Base-by-base conservation (phyloP, 2,329 filamentous ascomycete species). In the Penicillium sp. region DNA sequence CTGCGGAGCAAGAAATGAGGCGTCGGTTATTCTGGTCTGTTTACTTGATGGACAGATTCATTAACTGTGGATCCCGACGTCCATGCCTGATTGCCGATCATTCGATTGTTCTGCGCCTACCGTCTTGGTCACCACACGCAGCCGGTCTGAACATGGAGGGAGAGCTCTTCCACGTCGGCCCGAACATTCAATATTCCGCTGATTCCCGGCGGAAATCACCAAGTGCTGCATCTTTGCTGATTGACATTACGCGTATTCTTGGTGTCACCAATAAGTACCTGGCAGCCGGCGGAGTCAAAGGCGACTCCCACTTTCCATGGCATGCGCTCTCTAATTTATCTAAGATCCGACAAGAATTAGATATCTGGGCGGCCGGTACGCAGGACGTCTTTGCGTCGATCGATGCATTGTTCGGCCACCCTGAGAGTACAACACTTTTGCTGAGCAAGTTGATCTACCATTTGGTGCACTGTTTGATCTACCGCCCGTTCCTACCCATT, bases 231-330 rank as follows among this genome's bases (percentile, higher is more conserved):
- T 88, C 88, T 7, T 88, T 95, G 83, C 81, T 96, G 31, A 91
- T 95, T 63, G 90, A 94, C 67, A 92, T 95, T 60, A 87, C 86
- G 29, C 87, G 90, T 34, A 90, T 95, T 45, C 81, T 96, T 7
- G 91, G 91, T 34, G 87, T 88, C 58, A 93, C 91, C 2, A 94
- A 92, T 68, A 84, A 87, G 58, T 96, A 96, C 72, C 81, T 95
- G 49, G 90, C 91, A 9, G 88, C 89, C 2, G 91, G 91, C 7
- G 91, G 91, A 34, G 90, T 94, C 55, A 94, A 93, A 74, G 90
- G 90, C 31, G 91, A 95, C 69, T 92, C 90, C 0, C 91, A 95
- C 72, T 95, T 95, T 63, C 91, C 91, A 10, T 96, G 91, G 91
- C 91, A 95, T 70, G 87, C 90, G 2, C 81, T 92, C 21, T 95